Conservation (phyloP, 495 filamentous ascomycete species). For the Penicillium alfredii region DNA sequence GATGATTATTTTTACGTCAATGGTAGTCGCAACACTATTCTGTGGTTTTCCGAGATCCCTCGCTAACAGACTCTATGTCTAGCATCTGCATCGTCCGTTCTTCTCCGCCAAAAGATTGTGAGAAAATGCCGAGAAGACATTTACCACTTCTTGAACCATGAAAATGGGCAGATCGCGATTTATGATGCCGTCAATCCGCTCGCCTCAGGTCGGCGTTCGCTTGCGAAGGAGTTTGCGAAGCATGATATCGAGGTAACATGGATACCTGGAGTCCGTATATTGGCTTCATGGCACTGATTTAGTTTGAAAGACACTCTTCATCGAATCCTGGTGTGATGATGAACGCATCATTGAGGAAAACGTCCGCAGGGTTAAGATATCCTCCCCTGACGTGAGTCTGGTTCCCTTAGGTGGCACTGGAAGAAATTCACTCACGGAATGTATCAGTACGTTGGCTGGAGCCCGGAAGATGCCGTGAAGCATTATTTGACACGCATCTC, state of each 20-base stretch:
- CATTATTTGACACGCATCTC: conserved; percentile 86
- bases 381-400: conserved; percentile 78
- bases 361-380: conserved; percentile 94
- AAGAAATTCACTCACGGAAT: conserved; percentile 19
- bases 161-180: conserved; percentile 97
- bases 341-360: conserved; percentile 94
- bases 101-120: conserved; percentile 91
- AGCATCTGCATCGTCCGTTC: conserved; percentile 77
- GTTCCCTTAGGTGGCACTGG: not conserved
- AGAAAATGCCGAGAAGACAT: conserved; percentile 98
- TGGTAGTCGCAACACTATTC: conserved; percentile 36
- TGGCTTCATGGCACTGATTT: not conserved
- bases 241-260: conserved; percentile 77
- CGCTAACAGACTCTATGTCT: conserved; percentile 13
- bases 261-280: conserved; percentile 1
- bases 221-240: conserved; percentile 94
- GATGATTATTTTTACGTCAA: conserved; percentile 98
- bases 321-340: conserved; percentile 93
- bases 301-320: conserved; percentile 71
- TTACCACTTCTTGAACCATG: conserved; percentile 89
- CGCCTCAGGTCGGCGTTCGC: conserved; percentile 69
- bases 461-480: conserved; percentile 81
- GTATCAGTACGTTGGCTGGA: conserved; percentile 76
- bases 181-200: conserved; percentile 98
- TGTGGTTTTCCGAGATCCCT: not conserved